phyloP scores from a whole-genome alignment of 139 green algal species.

The Trebouxia sp. region DNA sequence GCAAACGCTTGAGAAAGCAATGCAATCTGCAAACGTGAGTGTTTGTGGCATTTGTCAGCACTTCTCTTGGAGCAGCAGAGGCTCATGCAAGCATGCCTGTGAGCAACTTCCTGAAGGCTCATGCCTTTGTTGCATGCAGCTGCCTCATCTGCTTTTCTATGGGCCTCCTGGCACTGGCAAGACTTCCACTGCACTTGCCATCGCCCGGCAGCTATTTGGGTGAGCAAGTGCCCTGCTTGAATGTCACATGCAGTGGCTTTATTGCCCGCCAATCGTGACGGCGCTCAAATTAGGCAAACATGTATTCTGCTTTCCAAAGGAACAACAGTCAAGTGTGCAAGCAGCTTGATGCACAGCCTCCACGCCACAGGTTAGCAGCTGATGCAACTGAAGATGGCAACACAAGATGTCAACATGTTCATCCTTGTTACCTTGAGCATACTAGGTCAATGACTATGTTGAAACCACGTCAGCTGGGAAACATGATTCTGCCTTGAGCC shows the following conservation, averaged over 20 bases:
- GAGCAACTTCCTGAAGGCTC: background rate
- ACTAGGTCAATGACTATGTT: too few species aligned
- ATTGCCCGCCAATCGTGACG: too few species aligned
- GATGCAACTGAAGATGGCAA: too few species aligned
- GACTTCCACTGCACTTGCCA: slow-evolving; percentile 93
- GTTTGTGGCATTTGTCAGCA: background rate
- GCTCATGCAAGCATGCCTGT: background rate
- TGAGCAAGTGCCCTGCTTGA: slow-evolving; percentile 29
- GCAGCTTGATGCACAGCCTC: too few species aligned
- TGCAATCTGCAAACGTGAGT: slow-evolving; percentile 85
- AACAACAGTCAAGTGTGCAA: too few species aligned
- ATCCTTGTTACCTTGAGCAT: too few species aligned
- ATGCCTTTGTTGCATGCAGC: slow-evolving; percentile 45
- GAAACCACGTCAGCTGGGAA: too few species aligned
- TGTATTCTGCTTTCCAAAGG: too few species aligned
- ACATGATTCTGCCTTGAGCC: too few species aligned
- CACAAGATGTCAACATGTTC: too few species aligned
- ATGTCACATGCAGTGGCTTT: background rate
- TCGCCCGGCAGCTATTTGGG: slow-evolving; percentile 82
- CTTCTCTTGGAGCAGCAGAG: background rate
- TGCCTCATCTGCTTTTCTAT: slow-evolving; percentile 98
- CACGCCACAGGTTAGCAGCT: too few species aligned
- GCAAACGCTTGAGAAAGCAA: slow-evolving; percentile 76
- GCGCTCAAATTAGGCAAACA: too few species aligned
- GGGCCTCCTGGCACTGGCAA: slow-evolving; percentile 98